Evolutionary conservation across 106 monocot genomes (phyloP).

Genomic region (Allium fistulosum): DNA sequence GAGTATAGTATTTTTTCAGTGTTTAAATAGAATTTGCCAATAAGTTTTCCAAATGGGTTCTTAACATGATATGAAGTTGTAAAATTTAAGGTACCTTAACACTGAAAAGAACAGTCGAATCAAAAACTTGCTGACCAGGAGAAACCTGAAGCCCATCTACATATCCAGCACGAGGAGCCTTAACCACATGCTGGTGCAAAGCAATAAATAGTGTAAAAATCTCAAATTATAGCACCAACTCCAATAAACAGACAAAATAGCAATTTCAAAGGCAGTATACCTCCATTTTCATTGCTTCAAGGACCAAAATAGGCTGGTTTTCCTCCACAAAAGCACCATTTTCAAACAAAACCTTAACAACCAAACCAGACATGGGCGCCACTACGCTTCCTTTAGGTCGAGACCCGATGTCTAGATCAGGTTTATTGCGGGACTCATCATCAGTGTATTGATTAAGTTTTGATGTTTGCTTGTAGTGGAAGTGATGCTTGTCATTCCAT

Average conservation of each 20-base stretch:
- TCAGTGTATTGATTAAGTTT: conserved; percentile 31
- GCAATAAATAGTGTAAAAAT: background rate
- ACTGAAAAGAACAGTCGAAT: conserved; percentile 68
- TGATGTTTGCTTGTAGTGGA: conserved; percentile 54
- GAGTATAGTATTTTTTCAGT: too few species aligned
- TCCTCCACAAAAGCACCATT: conserved; percentile 71
- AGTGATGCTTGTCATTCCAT: conserved; percentile 81
- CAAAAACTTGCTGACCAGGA: conserved; percentile 82
- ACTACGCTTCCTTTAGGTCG: conserved; percentile 78
- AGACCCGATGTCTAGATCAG: conserved; percentile 23
- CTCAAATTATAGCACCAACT: background rate
- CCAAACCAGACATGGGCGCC: conserved; percentile 98
- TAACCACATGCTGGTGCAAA: conserved; percentile 76
- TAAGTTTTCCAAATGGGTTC: too few species aligned
- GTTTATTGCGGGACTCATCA: conserved; percentile 31
- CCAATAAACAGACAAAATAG: conserved; percentile 2
- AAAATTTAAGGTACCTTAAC: conserved; percentile 45
- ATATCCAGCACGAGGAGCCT: conserved; percentile 65
- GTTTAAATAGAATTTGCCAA: too few species aligned
- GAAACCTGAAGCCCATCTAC: conserved; percentile 60
- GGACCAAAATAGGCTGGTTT: conserved; percentile 76
- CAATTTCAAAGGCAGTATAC: conserved; percentile 14
- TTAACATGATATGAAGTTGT: too few species aligned
- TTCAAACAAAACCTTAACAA: conserved; percentile 70
- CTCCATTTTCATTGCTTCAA: conserved; percentile 99